These are phyloP conservation scores for Wickerhamomyces chaumierensis DNA, from an alignment of 805 yeast genomes.

Conservation along the genomic window DNA sequence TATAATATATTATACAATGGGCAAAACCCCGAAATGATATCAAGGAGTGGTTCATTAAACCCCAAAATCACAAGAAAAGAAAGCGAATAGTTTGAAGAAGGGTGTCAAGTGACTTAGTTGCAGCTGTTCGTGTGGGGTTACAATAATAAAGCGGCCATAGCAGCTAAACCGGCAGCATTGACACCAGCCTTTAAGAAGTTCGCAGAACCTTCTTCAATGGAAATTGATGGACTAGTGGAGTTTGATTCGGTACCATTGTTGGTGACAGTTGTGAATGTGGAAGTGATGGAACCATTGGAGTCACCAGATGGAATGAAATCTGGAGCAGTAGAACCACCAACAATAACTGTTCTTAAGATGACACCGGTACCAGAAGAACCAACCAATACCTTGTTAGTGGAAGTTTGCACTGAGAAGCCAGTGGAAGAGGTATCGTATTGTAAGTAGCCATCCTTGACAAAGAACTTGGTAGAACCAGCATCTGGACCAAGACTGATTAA, in stretches of 20 bases:
- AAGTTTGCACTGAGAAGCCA: conserved; percentile 28
- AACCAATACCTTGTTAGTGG: conserved; percentile 7
- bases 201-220: conserved; percentile 19
- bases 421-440: conserved; percentile 21
- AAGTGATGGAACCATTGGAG: conserved; percentile 4
- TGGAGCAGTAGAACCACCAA: conserved; percentile 15
- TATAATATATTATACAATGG: no score
- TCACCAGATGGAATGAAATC: conserved; percentile 15
- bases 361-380: conserved; percentile 7
- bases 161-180: conserved; percentile 16
- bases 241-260: background rate
- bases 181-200: conserved; percentile 4
- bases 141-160: conserved; percentile 22
- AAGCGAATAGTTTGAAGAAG: background rate
- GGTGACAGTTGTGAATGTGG: background rate
- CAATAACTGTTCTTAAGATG: conserved; percentile 12
- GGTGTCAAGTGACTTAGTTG: background rate
- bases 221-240: conserved; percentile 5
- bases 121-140: conserved; percentile 1
- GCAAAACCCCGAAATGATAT: background rate
- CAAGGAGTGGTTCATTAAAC: no score
- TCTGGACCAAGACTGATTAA: conserved; percentile 15
- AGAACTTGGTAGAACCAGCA: conserved; percentile 27
- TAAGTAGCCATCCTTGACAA: conserved; percentile 27
- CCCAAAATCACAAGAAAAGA: no score